Evolutionary conservation across 352 stramenopile species (phyloP), one percentile per base, ranked within the genome.

Genomic region (Pythium graminicola): DNA sequence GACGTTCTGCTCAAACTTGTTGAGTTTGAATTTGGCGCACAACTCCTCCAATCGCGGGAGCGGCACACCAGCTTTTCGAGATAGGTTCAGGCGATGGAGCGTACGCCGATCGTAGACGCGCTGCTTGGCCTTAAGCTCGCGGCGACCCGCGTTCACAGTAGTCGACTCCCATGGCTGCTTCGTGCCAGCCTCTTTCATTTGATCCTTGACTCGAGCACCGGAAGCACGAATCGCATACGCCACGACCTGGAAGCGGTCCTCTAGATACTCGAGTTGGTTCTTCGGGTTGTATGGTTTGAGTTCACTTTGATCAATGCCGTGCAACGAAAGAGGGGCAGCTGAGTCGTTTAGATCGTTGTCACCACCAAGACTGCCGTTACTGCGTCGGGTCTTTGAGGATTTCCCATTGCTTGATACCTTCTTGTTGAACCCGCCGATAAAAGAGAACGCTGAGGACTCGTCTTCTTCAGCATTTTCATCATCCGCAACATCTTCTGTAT

Each of bases 161-260:
- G 72, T 91, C 28, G 69, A 73, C 41, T 87, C 79, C 82, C 76
- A 92, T 6, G 77, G 79, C 56, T 89, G 79, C 40, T 89, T 91
- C 5, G 80, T 90, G 17, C 76, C 81, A 19, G 84, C 81, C 48
- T 95, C 84, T 59, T 95, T 95, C 81, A 94, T 92, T 60, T 91
- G 79, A 52, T 91, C 80, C 60, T 95, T 94, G 29, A 95, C 76
- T 10, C 79, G 76, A 3, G 83, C 85, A 28, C 78, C 81, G 11
- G 84, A 93, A 14, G 80, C 77, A 39, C 81, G 79, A 48, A 94
- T 93, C 16, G 82, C 77, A 48, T 94, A 91, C 17, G 85, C 80
- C n/a, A 95, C 79, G 26, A 91, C 73, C 52, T 95, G 82, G 57
- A 95, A 95, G 6, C 81, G 76, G 41, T 95, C 85, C 55, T 92